Conservation (phyloP, 495 filamentous ascomycete species). For the Podospora comata region DNA sequence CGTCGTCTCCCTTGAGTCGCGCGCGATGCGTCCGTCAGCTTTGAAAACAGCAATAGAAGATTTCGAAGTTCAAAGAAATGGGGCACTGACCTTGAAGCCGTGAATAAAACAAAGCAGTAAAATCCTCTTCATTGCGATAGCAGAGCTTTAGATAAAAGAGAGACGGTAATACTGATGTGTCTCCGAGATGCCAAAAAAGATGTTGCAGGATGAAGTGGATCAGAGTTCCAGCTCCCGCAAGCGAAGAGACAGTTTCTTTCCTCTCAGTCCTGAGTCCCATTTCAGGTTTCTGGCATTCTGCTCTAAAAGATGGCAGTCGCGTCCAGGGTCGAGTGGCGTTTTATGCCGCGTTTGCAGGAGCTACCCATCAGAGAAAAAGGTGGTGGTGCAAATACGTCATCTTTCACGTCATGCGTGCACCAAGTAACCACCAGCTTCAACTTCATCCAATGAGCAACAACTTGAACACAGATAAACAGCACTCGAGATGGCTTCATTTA, state of each 20-base stretch:
- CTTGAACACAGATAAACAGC: not conserved
- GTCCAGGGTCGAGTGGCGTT: not conserved
- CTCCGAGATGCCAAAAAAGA: not conserved
- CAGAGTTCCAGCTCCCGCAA: not conserved
- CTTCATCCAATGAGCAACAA: not conserved
- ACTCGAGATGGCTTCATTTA: not conserved
- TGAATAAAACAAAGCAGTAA: not conserved
- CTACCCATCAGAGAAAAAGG: not conserved
- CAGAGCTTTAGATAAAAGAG: not conserved
- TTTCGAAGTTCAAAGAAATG: not conserved
- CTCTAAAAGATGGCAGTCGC: not conserved
- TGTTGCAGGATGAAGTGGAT: not conserved
- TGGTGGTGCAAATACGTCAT: not conserved
- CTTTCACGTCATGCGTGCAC: not conserved
- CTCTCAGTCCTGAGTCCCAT: not conserved
- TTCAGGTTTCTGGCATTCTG: not conserved
- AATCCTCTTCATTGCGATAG: not conserved
- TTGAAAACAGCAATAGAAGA: not conserved
- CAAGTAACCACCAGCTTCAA: not conserved
- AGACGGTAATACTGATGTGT: not conserved
- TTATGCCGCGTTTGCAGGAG: not conserved
- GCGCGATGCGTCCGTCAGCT: not conserved
- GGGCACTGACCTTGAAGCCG: not conserved
- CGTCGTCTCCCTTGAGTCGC: slow-evolving; percentile 66
- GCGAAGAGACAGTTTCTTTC: not conserved